These are phyloP conservation scores for Chlamydomonas schloesseri DNA, from an alignment of 139 green algal species.

Conservation along the genomic window DNA sequence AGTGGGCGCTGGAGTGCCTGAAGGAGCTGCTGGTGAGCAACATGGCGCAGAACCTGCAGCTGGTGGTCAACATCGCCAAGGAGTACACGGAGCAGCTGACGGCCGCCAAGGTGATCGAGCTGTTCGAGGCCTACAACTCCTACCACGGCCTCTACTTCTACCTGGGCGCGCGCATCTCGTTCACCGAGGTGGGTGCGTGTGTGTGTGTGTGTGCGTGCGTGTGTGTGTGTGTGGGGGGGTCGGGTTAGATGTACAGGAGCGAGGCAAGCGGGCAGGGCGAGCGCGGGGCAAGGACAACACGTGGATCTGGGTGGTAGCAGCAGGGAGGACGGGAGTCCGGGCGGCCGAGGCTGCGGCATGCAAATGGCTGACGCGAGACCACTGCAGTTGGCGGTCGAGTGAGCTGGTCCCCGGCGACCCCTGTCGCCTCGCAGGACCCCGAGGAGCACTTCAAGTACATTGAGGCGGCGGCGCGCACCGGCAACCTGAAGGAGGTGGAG, in stretches of 20 bases:
- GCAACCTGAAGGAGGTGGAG: conserved; percentile 92
- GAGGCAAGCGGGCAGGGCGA: too few relatives aligned
- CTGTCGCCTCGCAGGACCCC: conserved; percentile 90
- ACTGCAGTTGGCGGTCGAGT: too few relatives aligned
- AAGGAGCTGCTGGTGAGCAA: conserved; percentile 94
- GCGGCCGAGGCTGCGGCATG: too few relatives aligned
- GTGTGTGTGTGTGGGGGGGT: too few relatives aligned
- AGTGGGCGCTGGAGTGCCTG: conserved; percentile 97
- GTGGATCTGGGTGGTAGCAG: too few relatives aligned
- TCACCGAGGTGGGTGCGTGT: conserved; percentile 70
- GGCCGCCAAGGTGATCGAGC: conserved; percentile 85
- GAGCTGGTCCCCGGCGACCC: too few relatives aligned
- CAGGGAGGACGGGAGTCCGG: too few relatives aligned
- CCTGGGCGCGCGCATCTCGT: conserved; percentile 91
- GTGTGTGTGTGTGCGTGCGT: too few relatives aligned
- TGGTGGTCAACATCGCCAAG: conserved; percentile 89
- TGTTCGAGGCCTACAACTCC: conserved; percentile 93
- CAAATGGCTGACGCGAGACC: too few relatives aligned
- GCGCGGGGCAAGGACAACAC: too few relatives aligned
- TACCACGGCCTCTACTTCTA: conserved; percentile 98
- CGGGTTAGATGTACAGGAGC: too few relatives aligned
- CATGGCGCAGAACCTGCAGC: conserved; percentile 73
- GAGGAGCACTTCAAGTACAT: conserved; percentile 99
- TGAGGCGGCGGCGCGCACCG: conserved; percentile 89
- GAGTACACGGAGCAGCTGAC: conserved; percentile 98